A percentile compares a stretch with the other conserved stretches of the same genome.
phyloP scores from a whole-genome alignment of 495 filamentous ascomycete species.

The Acidomyces sp. region DNA sequence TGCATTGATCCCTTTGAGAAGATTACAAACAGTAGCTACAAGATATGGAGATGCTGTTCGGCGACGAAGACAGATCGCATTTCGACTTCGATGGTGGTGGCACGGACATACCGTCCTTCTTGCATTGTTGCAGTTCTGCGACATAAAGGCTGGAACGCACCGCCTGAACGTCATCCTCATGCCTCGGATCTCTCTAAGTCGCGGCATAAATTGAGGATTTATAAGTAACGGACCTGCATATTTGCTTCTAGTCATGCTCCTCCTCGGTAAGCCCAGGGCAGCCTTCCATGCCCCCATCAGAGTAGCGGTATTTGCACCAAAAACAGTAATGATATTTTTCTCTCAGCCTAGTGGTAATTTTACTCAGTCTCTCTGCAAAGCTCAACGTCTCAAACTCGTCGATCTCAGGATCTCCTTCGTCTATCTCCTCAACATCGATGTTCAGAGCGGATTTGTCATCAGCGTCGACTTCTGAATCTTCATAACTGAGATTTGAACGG shows the following conservation, averaged over 20 bases:
- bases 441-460: conserved; percentile 45
- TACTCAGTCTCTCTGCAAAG: conserved; percentile 47
- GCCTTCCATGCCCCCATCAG: conserved; percentile 58
- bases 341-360: conserved; percentile 54
- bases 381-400: conserved; percentile 67
- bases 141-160: too few species aligned
- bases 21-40: too few species aligned
- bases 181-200: too few species aligned
- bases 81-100: too few species aligned
- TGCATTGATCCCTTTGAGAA: too few species aligned
- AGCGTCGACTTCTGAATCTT: conserved; percentile 40
- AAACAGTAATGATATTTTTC: conserved; percentile 74
- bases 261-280: conserved; percentile 87
- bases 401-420: conserved; percentile 73
- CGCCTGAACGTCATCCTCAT: too few species aligned
- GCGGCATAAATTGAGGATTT: too few species aligned
- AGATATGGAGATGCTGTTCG: too few species aligned
- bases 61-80: too few species aligned
- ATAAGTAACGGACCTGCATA: too few species aligned
- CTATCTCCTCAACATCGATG: conserved; percentile 55
- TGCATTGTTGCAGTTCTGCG: too few species aligned
- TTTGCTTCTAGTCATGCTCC: conserved; percentile 91
- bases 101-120: too few species aligned
- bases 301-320: conserved; percentile 83
- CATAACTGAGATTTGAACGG: conserved; percentile 40